A percentile compares a stretch with the other conserved stretches of the same genome.
These are phyloP conservation scores for Phaeodactylum tricornutum DNA, from an alignment of 108 stramenopile genomes.

Conservation along the genomic window DNA sequence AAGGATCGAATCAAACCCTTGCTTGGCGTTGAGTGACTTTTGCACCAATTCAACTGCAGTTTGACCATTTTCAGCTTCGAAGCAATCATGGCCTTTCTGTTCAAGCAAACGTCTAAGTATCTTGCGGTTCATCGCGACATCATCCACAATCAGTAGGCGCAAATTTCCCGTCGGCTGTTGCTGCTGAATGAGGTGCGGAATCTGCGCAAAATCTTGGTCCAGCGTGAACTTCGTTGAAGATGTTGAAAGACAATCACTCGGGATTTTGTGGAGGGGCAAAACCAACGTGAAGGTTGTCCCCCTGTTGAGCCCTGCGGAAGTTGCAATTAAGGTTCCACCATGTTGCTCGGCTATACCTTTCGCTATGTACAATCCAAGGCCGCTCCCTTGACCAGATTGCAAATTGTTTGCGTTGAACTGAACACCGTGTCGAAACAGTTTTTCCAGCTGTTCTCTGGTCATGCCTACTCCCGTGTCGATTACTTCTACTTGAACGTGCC, in stretches of 20 bases:
- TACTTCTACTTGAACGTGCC: conserved; percentile 10
- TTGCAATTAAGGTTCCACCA: conserved; percentile 14
- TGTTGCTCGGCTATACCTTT: conserved; percentile 26
- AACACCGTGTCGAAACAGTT: conserved; percentile 20
- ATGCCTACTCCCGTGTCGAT: conserved; percentile 33
- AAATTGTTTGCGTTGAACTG: conserved; percentile 39
- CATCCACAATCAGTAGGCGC: conserved; percentile 15
- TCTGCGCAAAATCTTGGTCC: background rate
- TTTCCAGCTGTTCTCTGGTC: conserved; percentile 13
- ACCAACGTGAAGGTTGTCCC: conserved; percentile 37
- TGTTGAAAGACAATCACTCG: background rate
- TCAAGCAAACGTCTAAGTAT: conserved; percentile 12
- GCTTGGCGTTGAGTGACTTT: conserved; percentile 5
- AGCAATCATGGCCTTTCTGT: conserved; percentile 11
- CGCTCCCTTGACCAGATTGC: conserved; percentile 39
- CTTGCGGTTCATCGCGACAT: conserved; percentile 22
- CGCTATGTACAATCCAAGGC: conserved; percentile 36
- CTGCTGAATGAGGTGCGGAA: background rate
- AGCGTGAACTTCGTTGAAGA: background rate
- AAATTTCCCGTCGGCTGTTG: background rate
- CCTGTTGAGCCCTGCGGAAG: conserved; percentile 35
- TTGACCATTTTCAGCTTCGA: conserved; percentile 19
- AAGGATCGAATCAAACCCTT: conserved; percentile 17
- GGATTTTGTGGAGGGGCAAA: conserved; percentile 28
- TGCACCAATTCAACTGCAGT: conserved; percentile 12